Base-by-base conservation (phyloP, 2,329 filamentous ascomycete genomes). In the Fusarium camptoceras region DNA sequence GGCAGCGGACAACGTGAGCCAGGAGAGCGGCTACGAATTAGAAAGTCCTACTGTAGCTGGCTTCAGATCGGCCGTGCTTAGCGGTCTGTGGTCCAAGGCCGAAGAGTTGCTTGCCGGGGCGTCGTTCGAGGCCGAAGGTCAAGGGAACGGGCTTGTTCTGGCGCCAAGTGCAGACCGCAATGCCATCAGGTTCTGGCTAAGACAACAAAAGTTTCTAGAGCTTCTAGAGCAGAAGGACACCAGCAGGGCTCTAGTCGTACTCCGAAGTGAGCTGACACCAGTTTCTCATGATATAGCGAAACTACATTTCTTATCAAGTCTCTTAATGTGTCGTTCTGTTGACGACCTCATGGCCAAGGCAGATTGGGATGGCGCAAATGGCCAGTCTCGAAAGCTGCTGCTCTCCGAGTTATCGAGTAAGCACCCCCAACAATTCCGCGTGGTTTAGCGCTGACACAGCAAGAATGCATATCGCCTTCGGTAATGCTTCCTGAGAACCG, bases 401-500 rank as follows among this genome's bases (percentile, higher is more conserved):
- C 86, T 98, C 22, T 93, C 92, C 1, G 89, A 96, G 64, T 83
- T 98, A 34, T 97, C 94, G 25, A 93, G 92, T 96, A 83, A 81
- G 88, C 81, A 44, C 22, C 51, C 46, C 25, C 31, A 14, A 22
- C 39, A 28, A 22, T 27, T 5, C 22, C 30, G 22, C 18, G 14
- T 8, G 20, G 18, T 37, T 20, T 53, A 10, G 6, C 15, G 34
- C 58, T 69, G 59, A 41, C 44, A 31, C 49, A 55, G 37, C 73
- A 95, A 95, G 92, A 87, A 83, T 97, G 89, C 59, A 97, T 99
- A 78, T 97, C 96, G 3, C 95, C 96, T 0, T 96, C 94, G 6
- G 93, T 97, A 46, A 98, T 99, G 94, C 92, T 99, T 57, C 96
- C 96, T 3, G 93, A 97, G 76, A 93, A 96, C 78, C 91, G 96